Evolutionary conservation across 495 filamentous ascomycete species (phyloP).

Genomic region (Aspergillus saccharolyticus): DNA sequence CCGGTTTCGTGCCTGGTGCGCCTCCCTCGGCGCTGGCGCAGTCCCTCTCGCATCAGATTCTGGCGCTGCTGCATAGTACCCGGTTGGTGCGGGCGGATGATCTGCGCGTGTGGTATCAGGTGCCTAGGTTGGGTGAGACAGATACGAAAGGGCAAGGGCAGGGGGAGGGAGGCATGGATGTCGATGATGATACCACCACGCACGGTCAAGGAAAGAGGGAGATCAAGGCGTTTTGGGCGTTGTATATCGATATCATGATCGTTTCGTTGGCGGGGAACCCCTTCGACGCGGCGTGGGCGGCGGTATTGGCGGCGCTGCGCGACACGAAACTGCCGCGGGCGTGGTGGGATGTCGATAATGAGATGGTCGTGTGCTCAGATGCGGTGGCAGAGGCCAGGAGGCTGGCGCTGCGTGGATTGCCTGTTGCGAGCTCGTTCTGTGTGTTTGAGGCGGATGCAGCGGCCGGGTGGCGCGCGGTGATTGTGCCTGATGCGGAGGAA

Average conservation of each 20-base stretch:
- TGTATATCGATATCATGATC: conserved; percentile 89
- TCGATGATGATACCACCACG: conserved; percentile 43
- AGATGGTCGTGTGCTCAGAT: conserved; percentile 71
- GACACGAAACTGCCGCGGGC: conserved; percentile 76
- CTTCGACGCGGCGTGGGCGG: conserved; percentile 84
- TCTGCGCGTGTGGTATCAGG: conserved; percentile 64
- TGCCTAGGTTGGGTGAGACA: conserved; percentile 41
- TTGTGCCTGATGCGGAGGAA: conserved; percentile 40
- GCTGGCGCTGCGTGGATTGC: conserved; percentile 54
- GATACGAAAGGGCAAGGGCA: too few species aligned
- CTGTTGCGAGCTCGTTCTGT: conserved; percentile 65
- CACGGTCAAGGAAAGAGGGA: conserved; percentile 34
- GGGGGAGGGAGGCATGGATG: conserved; percentile 33
- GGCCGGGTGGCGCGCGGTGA: conserved; percentile 33
- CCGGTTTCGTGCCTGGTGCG: conserved; percentile 75
- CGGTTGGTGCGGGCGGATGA: conserved; percentile 56
- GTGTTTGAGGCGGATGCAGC: conserved; percentile 66
- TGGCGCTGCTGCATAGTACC: conserved; percentile 65
- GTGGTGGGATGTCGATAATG: conserved; percentile 79
- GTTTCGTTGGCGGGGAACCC: conserved; percentile 86
- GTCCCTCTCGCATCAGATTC: conserved; percentile 70
- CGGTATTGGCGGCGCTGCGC: conserved; percentile 73
- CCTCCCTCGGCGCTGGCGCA: conserved; percentile 78
- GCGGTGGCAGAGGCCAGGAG: conserved; percentile 39
- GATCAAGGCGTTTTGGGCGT: conserved; percentile 83